Evolutionary conservation across 192 early-diverging fungal species (phyloP), one percentile per base, ranked within the genome.

Genomic region (Rhizophagus clarus): DNA sequence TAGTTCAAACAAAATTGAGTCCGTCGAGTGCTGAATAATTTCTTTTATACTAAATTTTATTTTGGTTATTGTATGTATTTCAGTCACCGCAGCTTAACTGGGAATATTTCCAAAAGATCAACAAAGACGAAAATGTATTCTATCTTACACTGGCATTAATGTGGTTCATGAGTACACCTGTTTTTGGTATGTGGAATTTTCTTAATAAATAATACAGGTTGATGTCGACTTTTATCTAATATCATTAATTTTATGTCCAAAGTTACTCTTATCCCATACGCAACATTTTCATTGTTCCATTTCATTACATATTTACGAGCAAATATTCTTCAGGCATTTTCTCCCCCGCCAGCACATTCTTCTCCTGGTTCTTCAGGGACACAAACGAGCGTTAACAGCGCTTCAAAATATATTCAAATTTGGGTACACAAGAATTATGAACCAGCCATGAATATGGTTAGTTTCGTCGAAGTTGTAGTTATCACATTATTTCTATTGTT

Each of bases 211-310:
- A 4, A 51, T 56, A 42, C 12, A 34, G 31, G 29, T 63, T 67
- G 26, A 31, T 62, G 61, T 49, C 12, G 12, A 42, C 24, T 3
- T 26, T 63, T 69, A 26, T 49, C 11, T 63, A 37, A 80, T 49
- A 32, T 84, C 63, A 26, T 62, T 71, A 37, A n/a, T 80, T 78
- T 60, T 40, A 69, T 42, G 10, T 49, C 32, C 85, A 4, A 81
- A 94, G 92, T 91, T n/a, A 88, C 92, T n/a, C 85, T 95, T 74
- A 83, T 96, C 72, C 94, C 94, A 10, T 94, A 90, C 61, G 85
- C 81, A 10, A 89, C 89, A 69, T 96, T 94, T 76, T 94, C 94
- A 7, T 75, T 92, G 71, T 94, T 96, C 83, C 93, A 96, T 79
- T 85, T 89, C 2, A 82, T 94, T 73, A 91, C 89, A 78, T 96